Conservation (phyloP, 805 yeast species). For the Saturnispora bothae region DNA sequence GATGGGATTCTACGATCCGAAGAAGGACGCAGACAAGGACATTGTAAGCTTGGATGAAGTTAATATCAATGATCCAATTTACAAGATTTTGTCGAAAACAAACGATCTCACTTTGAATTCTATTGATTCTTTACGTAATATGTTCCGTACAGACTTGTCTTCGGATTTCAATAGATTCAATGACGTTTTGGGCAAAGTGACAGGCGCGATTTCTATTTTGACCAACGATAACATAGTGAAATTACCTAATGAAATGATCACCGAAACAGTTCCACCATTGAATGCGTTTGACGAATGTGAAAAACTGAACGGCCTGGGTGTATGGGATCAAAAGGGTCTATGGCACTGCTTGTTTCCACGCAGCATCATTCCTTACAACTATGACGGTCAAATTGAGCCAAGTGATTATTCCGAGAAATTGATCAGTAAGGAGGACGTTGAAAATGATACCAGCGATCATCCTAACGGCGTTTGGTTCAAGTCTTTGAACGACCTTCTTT, state of each 20-base stretch:
- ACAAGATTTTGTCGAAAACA: conserved; percentile 10
- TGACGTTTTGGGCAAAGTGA: conserved; percentile 2
- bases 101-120: conserved; percentile 12
- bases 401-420: conserved; percentile 12
- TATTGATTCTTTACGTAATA: conserved; percentile 6
- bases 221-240: conserved; percentile 2
- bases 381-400: background rate
- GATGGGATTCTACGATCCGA: conserved; percentile 7
- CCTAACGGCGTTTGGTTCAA: conserved; percentile 54
- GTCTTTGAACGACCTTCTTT: conserved; percentile 52
- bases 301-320: conserved; percentile 54
- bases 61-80: background rate
- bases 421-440: conserved; percentile 52
- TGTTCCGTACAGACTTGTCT: conserved; percentile 4
- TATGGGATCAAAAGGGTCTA: conserved; percentile 74
- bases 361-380: conserved; percentile 21
- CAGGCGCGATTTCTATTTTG: conserved; percentile 1
- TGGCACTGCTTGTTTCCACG: conserved; percentile 89
- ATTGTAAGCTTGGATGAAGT: too few relatives aligned
- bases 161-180: conserved; percentile 1
- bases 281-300: conserved; percentile 53
- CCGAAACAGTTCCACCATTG: conserved; percentile 25
- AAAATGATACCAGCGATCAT: conserved; percentile 23
- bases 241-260: conserved; percentile 17
- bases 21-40: conserved; percentile 1